Conservation (phyloP, 768 basidiomycete genomes). For the Serendipita sp. region DNA sequence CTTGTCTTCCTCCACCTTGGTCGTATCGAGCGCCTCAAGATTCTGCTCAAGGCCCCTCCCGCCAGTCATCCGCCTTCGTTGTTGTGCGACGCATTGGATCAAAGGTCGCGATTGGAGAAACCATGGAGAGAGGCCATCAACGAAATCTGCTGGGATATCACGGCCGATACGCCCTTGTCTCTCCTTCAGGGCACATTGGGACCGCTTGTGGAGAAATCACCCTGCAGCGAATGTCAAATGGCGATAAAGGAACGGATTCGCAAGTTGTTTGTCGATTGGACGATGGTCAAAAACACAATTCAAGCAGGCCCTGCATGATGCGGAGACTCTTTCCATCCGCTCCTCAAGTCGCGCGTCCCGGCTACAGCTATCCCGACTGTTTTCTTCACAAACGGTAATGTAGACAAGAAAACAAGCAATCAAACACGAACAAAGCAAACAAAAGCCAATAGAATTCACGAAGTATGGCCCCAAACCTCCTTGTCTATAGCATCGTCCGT, state of each 20-base stretch:
- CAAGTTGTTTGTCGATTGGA: neutral
- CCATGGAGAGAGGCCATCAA: neutral
- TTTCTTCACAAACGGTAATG: slow-evolving; percentile 57
- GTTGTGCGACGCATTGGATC: slow-evolving; percentile 24
- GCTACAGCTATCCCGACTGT: slow-evolving; percentile 34
- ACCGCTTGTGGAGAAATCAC: neutral
- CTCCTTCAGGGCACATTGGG: neutral
- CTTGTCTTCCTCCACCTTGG: slow-evolving; percentile 26
- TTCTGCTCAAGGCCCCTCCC: slow-evolving; percentile 42
- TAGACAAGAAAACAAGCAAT: too few relatives aligned
- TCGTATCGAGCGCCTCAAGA: slow-evolving; percentile 24
- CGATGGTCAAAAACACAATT: slow-evolving; percentile 1
- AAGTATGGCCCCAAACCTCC: too few relatives aligned
- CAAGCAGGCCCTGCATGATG: too few relatives aligned
- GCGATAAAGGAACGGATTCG: neutral
- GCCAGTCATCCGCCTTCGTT: slow-evolving; percentile 57
- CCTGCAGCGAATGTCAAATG: neutral
- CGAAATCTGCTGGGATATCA: neutral
- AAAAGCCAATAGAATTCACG: too few relatives aligned
- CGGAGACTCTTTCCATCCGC: too few relatives aligned
- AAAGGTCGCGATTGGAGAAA: neutral
- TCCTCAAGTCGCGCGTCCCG: slow-evolving; percentile 44
- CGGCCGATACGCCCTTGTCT: neutral
- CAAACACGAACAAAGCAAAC: too few relatives aligned
- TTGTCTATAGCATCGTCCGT: too few relatives aligned